Evolutionary conservation across 2,329 filamentous ascomycete species (phyloP).

Genomic region (Cytospora piceicola): DNA sequence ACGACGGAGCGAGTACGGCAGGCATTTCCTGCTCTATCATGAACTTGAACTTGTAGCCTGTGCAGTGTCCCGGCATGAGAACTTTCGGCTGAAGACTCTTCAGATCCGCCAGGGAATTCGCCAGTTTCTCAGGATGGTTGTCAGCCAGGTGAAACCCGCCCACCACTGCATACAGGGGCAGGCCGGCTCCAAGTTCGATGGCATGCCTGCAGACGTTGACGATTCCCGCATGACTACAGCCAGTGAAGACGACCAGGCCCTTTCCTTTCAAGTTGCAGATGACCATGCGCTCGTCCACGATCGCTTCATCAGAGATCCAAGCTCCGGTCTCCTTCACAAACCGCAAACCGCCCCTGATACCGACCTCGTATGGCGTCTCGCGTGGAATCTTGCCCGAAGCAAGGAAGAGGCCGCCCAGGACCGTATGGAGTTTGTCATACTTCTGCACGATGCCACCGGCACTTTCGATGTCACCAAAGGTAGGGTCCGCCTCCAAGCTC

Average conservation of each 20-base stretch:
- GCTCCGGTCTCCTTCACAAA: conserved; percentile 43
- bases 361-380: conserved; percentile 52
- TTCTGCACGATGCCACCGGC: conserved; percentile 47
- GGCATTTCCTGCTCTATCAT: conserved; percentile 56
- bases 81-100: conserved; percentile 51
- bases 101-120: conserved; percentile 52
- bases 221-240: conserved; percentile 59
- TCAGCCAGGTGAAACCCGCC: conserved; percentile 59
- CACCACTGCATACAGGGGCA: conserved; percentile 53
- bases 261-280: conserved; percentile 56
- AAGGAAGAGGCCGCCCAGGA: conserved; percentile 55
- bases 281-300: conserved; percentile 57
- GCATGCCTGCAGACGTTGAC: conserved; percentile 56
- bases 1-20: conserved; percentile 53
- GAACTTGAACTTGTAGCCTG: conserved; percentile 59
- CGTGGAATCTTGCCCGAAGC: conserved; percentile 59
- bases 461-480: conserved; percentile 49
- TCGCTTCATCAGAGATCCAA: conserved; percentile 54
- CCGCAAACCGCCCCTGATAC: conserved; percentile 49
- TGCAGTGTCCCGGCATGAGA: conserved; percentile 58
- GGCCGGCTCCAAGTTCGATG: conserved; percentile 41
- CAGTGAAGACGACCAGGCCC: conserved; percentile 59
- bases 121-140: conserved; percentile 47
- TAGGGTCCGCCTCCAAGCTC: conserved; percentile 57
- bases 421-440: conserved; percentile 45